A percentile compares a stretch with the other conserved stretches of the same genome.
phyloP scores from a whole-genome alignment of 805 yeast species.

The Yarrowia sp. region DNA sequence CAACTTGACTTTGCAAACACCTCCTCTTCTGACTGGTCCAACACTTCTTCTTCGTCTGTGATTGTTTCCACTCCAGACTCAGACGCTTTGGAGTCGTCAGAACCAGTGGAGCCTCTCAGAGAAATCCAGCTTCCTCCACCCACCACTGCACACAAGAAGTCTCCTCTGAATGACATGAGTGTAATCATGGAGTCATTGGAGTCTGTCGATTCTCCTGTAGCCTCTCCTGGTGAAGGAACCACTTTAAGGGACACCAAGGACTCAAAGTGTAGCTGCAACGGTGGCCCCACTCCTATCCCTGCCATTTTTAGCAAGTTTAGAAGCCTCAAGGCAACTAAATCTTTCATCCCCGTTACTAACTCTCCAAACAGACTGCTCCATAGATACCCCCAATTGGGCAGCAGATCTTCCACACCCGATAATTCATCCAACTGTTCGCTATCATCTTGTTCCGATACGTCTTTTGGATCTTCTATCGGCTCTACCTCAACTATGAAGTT shows the following conservation, averaged over 20 bases:
- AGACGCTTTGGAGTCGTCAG: background rate
- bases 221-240: background rate
- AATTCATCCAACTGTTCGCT: background rate
- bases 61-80: background rate
- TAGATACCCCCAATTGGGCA: slow-evolving; percentile 18
- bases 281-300: background rate
- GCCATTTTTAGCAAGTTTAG: slow-evolving; percentile 1
- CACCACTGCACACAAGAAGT: background rate
- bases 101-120: background rate
- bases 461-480: slow-evolving; percentile 1
- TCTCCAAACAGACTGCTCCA: slow-evolving; percentile 17
- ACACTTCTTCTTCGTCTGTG: slow-evolving; percentile 5
- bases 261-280: background rate
- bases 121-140: background rate
- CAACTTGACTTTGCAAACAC: background rate
- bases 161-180: background rate
- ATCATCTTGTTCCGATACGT: background rate
- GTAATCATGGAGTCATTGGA: slow-evolving; percentile 3
- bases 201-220: background rate
- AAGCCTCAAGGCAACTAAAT: slow-evolving; percentile 2
- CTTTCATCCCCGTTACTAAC: slow-evolving; percentile 19
- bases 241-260: background rate
- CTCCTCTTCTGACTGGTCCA: slow-evolving; percentile 11
- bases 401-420: background rate
- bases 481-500: background rate